phyloP scores from a whole-genome alignment of 768 basidiomycete genomes.

The Pleurotus eryngii region DNA sequence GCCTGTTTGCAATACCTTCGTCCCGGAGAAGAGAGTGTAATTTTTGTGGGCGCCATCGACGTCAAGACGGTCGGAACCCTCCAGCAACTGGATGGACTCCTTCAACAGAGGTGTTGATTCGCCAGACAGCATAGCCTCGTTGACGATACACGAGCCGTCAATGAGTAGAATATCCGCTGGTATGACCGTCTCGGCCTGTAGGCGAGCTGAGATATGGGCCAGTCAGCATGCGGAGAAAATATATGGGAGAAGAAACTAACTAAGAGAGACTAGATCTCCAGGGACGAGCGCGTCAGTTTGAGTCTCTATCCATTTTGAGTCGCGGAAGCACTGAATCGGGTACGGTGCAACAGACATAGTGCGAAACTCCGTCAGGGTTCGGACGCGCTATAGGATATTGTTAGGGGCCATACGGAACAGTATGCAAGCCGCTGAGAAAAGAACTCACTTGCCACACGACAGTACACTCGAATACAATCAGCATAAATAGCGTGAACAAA shows the following conservation, averaged over 20 bases:
- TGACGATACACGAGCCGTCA: conserved; percentile 92
- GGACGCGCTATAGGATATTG: conserved; percentile 61
- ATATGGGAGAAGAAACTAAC: conserved; percentile 26
- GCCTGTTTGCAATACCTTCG: conserved; percentile 90
- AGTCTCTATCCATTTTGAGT: conserved; percentile 74
- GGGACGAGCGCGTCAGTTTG: conserved; percentile 88
- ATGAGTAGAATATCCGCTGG: conserved; percentile 94
- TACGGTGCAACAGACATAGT: conserved; percentile 96
- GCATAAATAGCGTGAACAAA: conserved; percentile 97
- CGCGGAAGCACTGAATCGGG: conserved; percentile 77
- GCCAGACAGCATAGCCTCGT: conserved; percentile 98
- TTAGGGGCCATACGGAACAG: conserved; percentile 24
- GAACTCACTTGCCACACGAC: conserved; percentile 91
- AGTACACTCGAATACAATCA: conserved; percentile 97
- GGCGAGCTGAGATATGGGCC: conserved; percentile 43
- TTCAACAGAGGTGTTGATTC: conserved; percentile 97
- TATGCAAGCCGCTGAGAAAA: neutral
- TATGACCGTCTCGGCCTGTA: conserved; percentile 78
- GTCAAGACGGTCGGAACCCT: conserved; percentile 71
- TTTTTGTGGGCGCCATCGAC: conserved; percentile 87
- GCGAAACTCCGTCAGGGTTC: conserved; percentile 91
- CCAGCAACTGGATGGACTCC: conserved; percentile 87
- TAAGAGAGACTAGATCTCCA: conserved; percentile 84
- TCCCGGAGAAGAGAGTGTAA: conserved; percentile 89
- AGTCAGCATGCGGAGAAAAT: neutral